phyloP scores from a whole-genome alignment of 2,329 filamentous ascomycete genomes.

The Penicillium sp. region DNA sequence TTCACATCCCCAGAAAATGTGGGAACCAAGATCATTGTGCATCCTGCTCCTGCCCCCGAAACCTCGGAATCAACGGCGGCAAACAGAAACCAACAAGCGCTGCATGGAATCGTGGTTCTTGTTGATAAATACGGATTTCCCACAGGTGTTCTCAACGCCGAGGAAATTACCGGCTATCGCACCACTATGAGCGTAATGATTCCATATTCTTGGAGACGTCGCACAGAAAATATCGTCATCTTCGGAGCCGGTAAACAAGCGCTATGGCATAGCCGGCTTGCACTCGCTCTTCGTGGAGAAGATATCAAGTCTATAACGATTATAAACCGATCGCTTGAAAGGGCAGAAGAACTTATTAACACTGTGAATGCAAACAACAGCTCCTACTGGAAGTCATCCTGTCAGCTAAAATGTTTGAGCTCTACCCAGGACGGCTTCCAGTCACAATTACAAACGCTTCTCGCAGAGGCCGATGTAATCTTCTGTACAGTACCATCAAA shows the following conservation, averaged over 20 bases:
- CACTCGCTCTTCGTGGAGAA: slow-evolving; percentile 45
- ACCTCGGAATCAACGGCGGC: neutral
- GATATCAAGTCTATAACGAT: slow-evolving; percentile 11
- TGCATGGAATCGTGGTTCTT: slow-evolving; percentile 8
- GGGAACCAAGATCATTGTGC: slow-evolving; percentile 19
- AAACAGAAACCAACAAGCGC: slow-evolving; percentile 48
- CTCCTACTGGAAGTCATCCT: slow-evolving; percentile 6
- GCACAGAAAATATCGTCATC: slow-evolving; percentile 33
- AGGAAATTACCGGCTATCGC: slow-evolving; percentile 72
- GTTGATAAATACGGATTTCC: slow-evolving; percentile 9
- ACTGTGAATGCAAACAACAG: slow-evolving; percentile 2
- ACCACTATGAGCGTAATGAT: slow-evolving; percentile 70
- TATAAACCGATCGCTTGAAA: neutral
- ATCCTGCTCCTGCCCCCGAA: slow-evolving; percentile 28
- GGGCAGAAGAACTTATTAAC: slow-evolving; percentile 1
- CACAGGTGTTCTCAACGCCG: slow-evolving; percentile 67
- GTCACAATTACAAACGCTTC: neutral
- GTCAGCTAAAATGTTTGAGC: neutral
- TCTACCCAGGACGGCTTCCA: neutral
- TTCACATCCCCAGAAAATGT: slow-evolving; percentile 18
- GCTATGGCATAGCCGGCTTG: slow-evolving; percentile 43
- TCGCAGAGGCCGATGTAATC: slow-evolving; percentile 3
- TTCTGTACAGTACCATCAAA: slow-evolving; percentile 9
- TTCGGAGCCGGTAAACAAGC: slow-evolving; percentile 47
- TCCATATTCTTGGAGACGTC: slow-evolving; percentile 15